Conservation (phyloP, 2,329 filamentous ascomycete species). For the Pyricularia grisea region DNA sequence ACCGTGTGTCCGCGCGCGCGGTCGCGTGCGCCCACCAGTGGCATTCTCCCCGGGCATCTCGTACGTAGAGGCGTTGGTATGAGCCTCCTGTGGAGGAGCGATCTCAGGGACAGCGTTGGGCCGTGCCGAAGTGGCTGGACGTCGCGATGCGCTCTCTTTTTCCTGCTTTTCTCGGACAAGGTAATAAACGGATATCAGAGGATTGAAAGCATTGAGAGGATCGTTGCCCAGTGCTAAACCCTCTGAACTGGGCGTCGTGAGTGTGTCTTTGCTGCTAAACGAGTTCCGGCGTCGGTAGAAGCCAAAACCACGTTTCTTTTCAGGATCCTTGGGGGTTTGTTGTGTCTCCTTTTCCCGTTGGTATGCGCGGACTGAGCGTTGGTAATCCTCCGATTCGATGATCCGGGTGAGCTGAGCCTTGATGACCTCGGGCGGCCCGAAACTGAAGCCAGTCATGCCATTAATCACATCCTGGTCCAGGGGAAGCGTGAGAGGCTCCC, state of each 20-base stretch:
- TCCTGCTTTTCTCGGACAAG: conserved; percentile 92
- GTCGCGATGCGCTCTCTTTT: conserved; percentile 47
- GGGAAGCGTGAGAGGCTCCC: conserved; percentile 78
- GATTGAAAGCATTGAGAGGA: conserved; percentile 87
- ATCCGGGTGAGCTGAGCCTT: conserved; percentile 70
- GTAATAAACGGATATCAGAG: conserved; percentile 88
- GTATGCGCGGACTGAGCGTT: conserved; percentile 65
- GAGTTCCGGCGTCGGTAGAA: conserved; percentile 96
- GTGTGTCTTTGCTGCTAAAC: conserved; percentile 76
- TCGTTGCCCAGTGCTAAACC: conserved; percentile 74
- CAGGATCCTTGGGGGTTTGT: conserved; percentile 51
- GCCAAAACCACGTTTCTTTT: conserved; percentile 76
- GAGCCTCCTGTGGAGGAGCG: conserved; percentile 70
- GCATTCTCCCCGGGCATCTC: conserved; percentile 86
- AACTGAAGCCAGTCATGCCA: conserved; percentile 97
- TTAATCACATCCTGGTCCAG: conserved; percentile 76
- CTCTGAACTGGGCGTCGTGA: conserved; percentile 77
- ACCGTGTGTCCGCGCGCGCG: conserved; percentile 83
- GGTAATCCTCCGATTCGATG: conserved; percentile 92
- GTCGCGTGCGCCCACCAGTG: conserved; percentile 72
- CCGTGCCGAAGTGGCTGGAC: conserved; percentile 27
- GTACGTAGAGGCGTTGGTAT: conserved; percentile 77
- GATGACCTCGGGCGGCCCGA: conserved; percentile 79
- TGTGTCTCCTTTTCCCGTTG: conserved; percentile 56
- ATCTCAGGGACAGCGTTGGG: conserved; percentile 58